Evolutionary conservation across 371 early-diverging fungal species (phyloP), one percentile per base, ranked within the genome.

Genomic region (Saksenaea oblongispora): DNA sequence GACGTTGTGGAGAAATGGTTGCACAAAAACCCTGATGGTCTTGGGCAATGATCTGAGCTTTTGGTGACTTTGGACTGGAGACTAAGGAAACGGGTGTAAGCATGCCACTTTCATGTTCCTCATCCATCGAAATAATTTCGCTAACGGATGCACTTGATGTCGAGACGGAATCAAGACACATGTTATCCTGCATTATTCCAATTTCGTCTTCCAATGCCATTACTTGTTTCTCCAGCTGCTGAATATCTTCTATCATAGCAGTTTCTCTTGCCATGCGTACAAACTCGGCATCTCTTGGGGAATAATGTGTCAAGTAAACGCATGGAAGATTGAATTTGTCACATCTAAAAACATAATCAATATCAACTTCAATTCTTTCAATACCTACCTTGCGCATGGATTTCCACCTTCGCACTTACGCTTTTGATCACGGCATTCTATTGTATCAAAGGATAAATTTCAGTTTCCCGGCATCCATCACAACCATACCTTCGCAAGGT

Each of bases 381-480:
- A 54, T 59, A 26, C 18, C 27, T 55, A 72, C 76, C 76, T 76
- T 55, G 71, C 76, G 56, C 76, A 76, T 27, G 76, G 76, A 18
- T 42, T 56, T 59, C 63, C 42, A 22, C 69, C 69, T 54, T 71
- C 67, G 54, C 73, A 78, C 59, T 69, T 73, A 31, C 73, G 56
- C 42, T 71, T 75, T 59, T 75, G 78, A 56, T 73, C 70, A 64
- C 78, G 75, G 59, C 73, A 78, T 58, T 71, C 75, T 78, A 58
- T n/a, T 36, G 15, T 56, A 22, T 13, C 24, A 27, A 56, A 22
- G 22, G 24, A 39, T 15, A 24, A 22, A 5, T 54, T 41, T 22
- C 13, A 22, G 53, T 31, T 36, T 34, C 53, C n/a, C 5, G 17
- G 31, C 14, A n/a, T 28, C 28, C n/a, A 35, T 8, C 24, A 28